These are phyloP conservation scores for Cytospora mali DNA, from an alignment of 2,329 filamentous ascomycete genomes.

Conservation along the genomic window DNA sequence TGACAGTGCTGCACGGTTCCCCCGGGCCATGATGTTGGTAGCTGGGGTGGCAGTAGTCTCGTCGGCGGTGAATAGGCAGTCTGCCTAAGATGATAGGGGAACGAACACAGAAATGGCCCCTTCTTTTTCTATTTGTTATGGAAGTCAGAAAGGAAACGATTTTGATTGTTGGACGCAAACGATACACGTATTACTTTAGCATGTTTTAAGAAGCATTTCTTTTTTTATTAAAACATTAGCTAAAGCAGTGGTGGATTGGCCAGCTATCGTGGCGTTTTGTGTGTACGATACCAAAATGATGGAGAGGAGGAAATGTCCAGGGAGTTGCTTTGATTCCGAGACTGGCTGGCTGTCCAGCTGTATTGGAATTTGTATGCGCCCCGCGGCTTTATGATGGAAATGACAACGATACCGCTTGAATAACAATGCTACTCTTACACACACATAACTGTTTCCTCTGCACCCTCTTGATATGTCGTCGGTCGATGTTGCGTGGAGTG, in stretches of 20 bases:
- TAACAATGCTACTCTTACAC: neutral
- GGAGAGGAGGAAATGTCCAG: neutral
- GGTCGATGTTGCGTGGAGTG: neutral
- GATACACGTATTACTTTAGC: neutral
- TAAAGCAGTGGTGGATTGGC: neutral
- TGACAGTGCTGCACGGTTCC: slow-evolving; percentile 26
- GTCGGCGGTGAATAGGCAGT: slow-evolving; percentile 30
- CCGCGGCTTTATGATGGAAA: neutral
- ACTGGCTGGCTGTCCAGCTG: neutral
- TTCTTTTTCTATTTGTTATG: neutral
- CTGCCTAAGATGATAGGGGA: slow-evolving; percentile 1
- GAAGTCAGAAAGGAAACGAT: neutral
- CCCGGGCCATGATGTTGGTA: slow-evolving; percentile 37
- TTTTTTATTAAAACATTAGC: neutral
- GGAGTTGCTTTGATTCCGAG: neutral
- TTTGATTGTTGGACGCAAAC: neutral
- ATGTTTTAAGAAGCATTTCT: neutral
- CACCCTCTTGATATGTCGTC: neutral
- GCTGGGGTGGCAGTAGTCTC: slow-evolving; percentile 35
- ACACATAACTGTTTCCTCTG: neutral
- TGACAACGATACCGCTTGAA: neutral
- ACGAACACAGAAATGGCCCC: neutral
- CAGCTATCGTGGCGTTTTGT: neutral
- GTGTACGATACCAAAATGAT: too few species aligned
- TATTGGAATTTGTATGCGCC: neutral